Conservation (phyloP, 2,329 filamentous ascomycete species). For the Calonectria pseudoreteaudii region DNA sequence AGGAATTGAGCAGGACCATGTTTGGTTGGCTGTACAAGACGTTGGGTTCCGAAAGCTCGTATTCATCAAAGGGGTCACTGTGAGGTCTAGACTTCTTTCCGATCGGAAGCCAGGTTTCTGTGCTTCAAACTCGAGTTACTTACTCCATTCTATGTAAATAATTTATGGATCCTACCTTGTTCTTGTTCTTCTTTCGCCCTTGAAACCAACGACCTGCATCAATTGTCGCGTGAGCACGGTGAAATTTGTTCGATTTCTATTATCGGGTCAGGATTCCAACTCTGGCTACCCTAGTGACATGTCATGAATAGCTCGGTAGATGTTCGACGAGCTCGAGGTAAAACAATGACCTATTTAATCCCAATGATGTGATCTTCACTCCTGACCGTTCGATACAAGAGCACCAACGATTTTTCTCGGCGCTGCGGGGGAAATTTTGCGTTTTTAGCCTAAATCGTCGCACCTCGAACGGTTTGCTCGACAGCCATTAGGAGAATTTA, state of each 20-base stretch:
- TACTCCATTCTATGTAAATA: background rate
- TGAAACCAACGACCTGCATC: background rate
- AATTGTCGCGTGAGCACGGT: too few species aligned
- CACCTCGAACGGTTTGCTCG: too few species aligned
- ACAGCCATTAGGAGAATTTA: background rate
- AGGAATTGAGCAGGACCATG: slow-evolving; percentile 24
- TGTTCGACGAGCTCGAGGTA: background rate
- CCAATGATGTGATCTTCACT: background rate
- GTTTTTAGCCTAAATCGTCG: background rate
- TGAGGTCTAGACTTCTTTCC: too few species aligned
- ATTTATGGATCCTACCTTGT: background rate
- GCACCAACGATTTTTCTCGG: too few species aligned
- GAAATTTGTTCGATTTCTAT: too few species aligned
- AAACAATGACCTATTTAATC: background rate
- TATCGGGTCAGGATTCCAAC: background rate
- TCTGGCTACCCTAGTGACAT: background rate
- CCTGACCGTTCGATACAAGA: background rate
- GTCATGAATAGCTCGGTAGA: background rate
- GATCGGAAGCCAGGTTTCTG: background rate
- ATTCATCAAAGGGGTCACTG: background rate
- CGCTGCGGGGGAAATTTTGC: background rate
- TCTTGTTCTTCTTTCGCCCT: background rate
- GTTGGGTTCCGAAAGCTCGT: background rate
- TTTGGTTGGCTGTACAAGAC: slow-evolving; percentile 27
- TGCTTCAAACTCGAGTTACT: background rate